Evolutionary conservation across 495 filamentous ascomycete species (phyloP).

Genomic region (Penicillium pancosmium): DNA sequence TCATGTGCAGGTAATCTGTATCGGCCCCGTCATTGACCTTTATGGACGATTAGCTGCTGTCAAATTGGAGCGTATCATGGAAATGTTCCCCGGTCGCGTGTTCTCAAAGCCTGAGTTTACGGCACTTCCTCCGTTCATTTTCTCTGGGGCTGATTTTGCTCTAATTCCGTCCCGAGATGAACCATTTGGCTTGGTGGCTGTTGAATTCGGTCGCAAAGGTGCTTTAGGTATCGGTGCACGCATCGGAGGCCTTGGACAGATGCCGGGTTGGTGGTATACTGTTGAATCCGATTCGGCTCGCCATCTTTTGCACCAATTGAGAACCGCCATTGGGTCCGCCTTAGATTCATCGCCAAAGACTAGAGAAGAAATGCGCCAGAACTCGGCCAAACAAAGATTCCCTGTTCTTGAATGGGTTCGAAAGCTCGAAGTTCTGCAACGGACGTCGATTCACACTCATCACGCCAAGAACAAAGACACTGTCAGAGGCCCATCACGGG

Average conservation of each 20-base stretch:
- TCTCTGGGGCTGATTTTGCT: constrained; percentile 73
- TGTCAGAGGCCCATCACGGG: constrained; percentile 5
- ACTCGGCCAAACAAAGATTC: constrained; percentile 68
- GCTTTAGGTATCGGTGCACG: constrained; percentile 67
- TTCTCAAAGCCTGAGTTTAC: constrained; percentile 74
- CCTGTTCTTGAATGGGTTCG: constrained; percentile 62
- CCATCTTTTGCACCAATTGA: constrained; percentile 67
- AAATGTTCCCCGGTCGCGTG: constrained; percentile 64
- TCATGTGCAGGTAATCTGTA: constrained; percentile 63
- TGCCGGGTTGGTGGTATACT: constrained; percentile 74
- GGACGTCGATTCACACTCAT: constrained; percentile 37
- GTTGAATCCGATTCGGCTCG: constrained; percentile 36
- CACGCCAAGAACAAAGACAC: constrained; percentile 22
- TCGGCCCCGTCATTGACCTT: constrained; percentile 70
- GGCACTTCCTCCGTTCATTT: constrained; percentile 66
- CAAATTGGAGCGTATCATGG: constrained; percentile 67
- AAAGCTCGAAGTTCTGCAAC: constrained; percentile 54
- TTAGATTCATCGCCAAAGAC: constrained; percentile 55
- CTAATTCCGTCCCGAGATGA: constrained; percentile 73
- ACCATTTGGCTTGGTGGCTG: constrained; percentile 72
- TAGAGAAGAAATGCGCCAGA: constrained; percentile 63
- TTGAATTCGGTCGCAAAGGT: constrained; percentile 74
- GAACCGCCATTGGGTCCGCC: constrained; percentile 59
- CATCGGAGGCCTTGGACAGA: constrained; percentile 63
- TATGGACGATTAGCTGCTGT: constrained; percentile 70